These are phyloP conservation scores for Phytopythium helicoides DNA, from an alignment of 352 stramenopile species.

Conservation along the genomic window DNA sequence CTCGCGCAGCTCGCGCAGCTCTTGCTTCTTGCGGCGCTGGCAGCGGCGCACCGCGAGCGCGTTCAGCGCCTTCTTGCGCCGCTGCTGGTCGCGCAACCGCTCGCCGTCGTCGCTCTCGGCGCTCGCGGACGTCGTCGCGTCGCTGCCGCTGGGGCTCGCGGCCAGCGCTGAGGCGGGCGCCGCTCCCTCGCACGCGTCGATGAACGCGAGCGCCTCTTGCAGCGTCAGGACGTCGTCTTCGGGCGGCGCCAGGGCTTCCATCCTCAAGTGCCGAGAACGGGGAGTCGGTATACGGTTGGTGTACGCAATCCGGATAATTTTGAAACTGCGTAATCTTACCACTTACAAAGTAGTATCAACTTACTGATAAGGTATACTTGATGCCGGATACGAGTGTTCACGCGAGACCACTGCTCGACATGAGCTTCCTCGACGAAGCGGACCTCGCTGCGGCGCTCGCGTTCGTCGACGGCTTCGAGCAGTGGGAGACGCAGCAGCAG, in stretches of 20 bases:
- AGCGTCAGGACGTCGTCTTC: conserved; percentile 32
- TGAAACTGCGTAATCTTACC: background rate
- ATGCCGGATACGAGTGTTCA: background rate
- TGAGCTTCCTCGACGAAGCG: conserved; percentile 10
- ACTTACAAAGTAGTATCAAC: background rate
- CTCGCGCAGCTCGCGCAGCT: conserved; percentile 16
- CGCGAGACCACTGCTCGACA: background rate
- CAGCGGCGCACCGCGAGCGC: conserved; percentile 6
- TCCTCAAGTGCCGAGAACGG: conserved; percentile 16
- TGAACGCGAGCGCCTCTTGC: conserved; percentile 30
- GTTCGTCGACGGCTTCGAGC: conserved; percentile 24
- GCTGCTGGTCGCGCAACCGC: background rate
- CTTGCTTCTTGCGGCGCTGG: conserved; percentile 27
- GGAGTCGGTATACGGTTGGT: background rate
- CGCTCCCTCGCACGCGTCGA: conserved; percentile 26
- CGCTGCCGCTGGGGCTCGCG: background rate
- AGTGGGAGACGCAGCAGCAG: background rate
- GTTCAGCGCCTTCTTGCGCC: conserved; percentile 5
- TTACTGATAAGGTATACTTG: background rate
- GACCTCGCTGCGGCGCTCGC: conserved; percentile 29
- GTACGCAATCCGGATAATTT: background rate
- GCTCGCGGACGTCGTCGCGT: background rate
- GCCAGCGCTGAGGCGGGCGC: background rate
- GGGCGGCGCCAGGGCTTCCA: conserved; percentile 15
- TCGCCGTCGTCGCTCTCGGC: background rate